phyloP scores from a whole-genome alignment of 768 basidiomycete species.

The Mycena indigotica region DNA sequence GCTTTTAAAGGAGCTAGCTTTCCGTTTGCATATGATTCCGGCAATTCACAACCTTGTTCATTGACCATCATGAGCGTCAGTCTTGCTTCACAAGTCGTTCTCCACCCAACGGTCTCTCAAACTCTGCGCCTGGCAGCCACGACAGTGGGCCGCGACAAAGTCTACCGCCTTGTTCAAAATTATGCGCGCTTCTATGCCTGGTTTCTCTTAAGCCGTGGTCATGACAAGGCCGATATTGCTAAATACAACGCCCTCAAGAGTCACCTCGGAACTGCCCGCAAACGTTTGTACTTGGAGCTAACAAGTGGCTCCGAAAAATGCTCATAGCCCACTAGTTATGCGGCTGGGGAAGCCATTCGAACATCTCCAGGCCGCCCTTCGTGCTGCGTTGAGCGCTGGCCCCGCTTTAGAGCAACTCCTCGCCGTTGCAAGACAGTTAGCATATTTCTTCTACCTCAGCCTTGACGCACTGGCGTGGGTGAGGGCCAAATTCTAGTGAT shows the following conservation, averaged over 20 bases:
- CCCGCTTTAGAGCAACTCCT: slow-evolving; percentile 73
- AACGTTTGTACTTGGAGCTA: too few relatives aligned
- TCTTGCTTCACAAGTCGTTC: slow-evolving; percentile 73
- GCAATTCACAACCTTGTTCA: neutral
- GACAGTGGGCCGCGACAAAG: slow-evolving; percentile 92
- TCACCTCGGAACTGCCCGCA: slow-evolving; percentile 82
- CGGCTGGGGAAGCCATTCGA: slow-evolving; percentile 93
- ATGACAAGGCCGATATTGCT: slow-evolving; percentile 64
- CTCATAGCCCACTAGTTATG: too few relatives aligned
- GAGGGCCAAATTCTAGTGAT: slow-evolving; percentile 27
- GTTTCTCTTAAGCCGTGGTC: slow-evolving; percentile 68
- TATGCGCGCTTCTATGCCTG: slow-evolving; percentile 87
- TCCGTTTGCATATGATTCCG: too few relatives aligned
- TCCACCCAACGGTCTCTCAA: slow-evolving; percentile 82
- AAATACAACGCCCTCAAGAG: slow-evolving; percentile 85
- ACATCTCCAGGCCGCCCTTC: slow-evolving; percentile 87
- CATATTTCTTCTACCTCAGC: slow-evolving; percentile 85
- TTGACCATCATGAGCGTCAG: slow-evolving; percentile 41
- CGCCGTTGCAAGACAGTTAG: slow-evolving; percentile 79
- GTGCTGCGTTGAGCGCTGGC: slow-evolving; percentile 57
- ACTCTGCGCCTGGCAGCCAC: slow-evolving; percentile 76
- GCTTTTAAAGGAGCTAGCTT: too few relatives aligned
- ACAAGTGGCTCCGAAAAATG: too few relatives aligned
- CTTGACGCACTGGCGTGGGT: slow-evolving; percentile 90
- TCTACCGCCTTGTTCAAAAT: slow-evolving; percentile 90